Base-by-base conservation (phyloP, 2,329 filamentous ascomycete genomes). In the Penicillium sp. region DNA sequence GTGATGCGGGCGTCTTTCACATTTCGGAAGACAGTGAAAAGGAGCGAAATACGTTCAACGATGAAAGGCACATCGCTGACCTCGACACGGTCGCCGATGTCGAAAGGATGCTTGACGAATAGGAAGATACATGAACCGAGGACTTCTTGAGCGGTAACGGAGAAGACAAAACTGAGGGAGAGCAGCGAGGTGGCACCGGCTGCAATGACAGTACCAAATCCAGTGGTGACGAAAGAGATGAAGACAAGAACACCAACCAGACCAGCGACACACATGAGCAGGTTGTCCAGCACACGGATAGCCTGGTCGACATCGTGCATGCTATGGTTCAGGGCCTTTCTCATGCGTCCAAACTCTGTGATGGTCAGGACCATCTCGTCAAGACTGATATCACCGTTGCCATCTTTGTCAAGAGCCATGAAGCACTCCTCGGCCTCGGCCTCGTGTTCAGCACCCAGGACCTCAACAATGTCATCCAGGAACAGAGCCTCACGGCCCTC, bases 301-400 rank as follows among this genome's bases (percentile, higher is more conserved):
- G 94, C 94, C 74, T 97, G 91, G 65, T 94, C 90, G 63, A 99
- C 94, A 74, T 99, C 94, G 77, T 96, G 91, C 91, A 97, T 95
- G 75, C 91, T 96, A 73, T 89, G 90, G 37, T 86, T 84, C 64
- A 97, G 92, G 3, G 92, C 86, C 76, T 96, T 95, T 69, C 93
- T 85, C 71, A 93, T 90, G 59, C 89, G 87, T 51, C 90, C 89
- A 60, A 94, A 87, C 58, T 96, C 90, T 19, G 89, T 85, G 19
- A 96, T 83, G 63, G 91, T 92, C 69, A 92, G 82, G 54, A 96
- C 84, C 90, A 97, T 97, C 77, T 99, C 94, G 28, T 97, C 92
- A 49, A 97, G 81, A 73, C 88, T 93, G 72, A 99, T 91, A 70
- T 97, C 93, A 41, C 93, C 93, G 67, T 99, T 99, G 60, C 84